Percentiles rank a stretch among this genome's conserved stretches.
Evolutionary conservation across 352 stramenopile species (phyloP).

Genomic region (Pythium vanterpoolii): DNA sequence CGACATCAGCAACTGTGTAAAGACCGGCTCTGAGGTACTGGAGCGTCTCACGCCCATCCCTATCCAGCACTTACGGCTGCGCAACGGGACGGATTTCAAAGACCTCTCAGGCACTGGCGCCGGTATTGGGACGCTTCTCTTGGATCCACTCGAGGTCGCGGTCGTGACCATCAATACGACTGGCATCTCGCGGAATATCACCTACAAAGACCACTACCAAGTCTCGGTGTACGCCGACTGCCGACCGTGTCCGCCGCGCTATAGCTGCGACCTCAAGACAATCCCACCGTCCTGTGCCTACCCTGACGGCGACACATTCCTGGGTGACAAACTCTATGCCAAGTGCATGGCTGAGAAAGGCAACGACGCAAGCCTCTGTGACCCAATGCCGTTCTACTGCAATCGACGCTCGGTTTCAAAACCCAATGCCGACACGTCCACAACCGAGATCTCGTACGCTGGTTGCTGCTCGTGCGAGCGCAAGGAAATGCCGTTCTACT

Average conservation of each 20-base stretch:
- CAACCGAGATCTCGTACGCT: constrained; percentile 19
- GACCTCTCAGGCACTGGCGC: constrained; percentile 68
- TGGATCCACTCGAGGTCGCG: constrained; percentile 90
- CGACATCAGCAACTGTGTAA: constrained; percentile 88
- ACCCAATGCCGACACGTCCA: constrained; percentile 23
- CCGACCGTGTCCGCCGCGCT: constrained; percentile 92
- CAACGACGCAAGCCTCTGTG: constrained; percentile 40
- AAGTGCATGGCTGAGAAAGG: constrained; percentile 42
- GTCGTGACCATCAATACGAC: constrained; percentile 93
- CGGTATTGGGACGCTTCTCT: constrained; percentile 57
- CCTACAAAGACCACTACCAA: constrained; percentile 95
- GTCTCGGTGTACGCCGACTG: constrained; percentile 94
- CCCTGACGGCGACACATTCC: constrained; percentile 50
- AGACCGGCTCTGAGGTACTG: constrained; percentile 88
- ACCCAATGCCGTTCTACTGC: constrained; percentile 68
- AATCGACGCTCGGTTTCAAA: constrained; percentile 30
- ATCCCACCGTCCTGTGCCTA: constrained; percentile 59
- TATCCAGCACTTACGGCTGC: constrained; percentile 35
- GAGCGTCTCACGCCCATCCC: constrained; percentile 84
- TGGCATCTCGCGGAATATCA: constrained; percentile 89
- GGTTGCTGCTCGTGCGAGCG: constrained; percentile 89
- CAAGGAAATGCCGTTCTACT: constrained; percentile 88
- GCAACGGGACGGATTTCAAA: constrained; percentile 63
- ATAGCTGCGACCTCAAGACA: constrained; percentile 75
- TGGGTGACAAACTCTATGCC: constrained; percentile 35